Evolutionary conservation across 352 stramenopile genomes (phyloP).

Genomic region (Phytophthora chlamydospora): DNA sequence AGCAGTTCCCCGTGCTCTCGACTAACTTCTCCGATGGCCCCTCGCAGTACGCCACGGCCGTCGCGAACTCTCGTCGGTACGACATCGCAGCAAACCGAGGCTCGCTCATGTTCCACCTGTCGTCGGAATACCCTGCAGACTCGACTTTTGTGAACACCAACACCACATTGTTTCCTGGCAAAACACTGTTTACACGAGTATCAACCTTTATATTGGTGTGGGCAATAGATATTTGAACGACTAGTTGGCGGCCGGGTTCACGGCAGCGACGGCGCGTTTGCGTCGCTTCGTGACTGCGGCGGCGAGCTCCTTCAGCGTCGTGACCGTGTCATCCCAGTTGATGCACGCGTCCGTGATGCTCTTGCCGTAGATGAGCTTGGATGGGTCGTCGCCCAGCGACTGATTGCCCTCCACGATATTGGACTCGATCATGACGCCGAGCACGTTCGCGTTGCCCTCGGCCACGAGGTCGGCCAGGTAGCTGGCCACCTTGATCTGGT

Average conservation of each 20-base stretch:
- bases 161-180: slow-evolving; percentile 26
- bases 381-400: slow-evolving; percentile 66
- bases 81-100: slow-evolving; percentile 26
- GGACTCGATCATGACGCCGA: slow-evolving; percentile 91
- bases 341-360: slow-evolving; percentile 91
- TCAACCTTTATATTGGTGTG: slow-evolving; percentile 23
- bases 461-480: slow-evolving; percentile 74
- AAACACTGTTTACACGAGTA: slow-evolving; percentile 6
- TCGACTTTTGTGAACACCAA: slow-evolving; percentile 27
- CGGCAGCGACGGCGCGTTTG: slow-evolving; percentile 18
- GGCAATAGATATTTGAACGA: slow-evolving; percentile 22
- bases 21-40: too few relatives aligned
- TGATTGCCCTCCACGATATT: slow-evolving; percentile 90
- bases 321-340: slow-evolving; percentile 83
- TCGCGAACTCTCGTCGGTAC: too few relatives aligned
- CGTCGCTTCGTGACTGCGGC: slow-evolving; percentile 58
- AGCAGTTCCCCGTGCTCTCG: too few relatives aligned
- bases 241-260: slow-evolving; percentile 28
- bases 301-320: slow-evolving; percentile 61
- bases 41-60: too few relatives aligned
- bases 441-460: slow-evolving; percentile 66
- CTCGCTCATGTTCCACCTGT: slow-evolving; percentile 25
- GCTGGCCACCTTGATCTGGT: slow-evolving; percentile 79
- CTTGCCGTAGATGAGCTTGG: slow-evolving; percentile 83
- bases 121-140: slow-evolving; percentile 26